These are phyloP conservation scores for Ramularia collo-cygni DNA, from an alignment of 2,329 filamentous ascomycete species.

Conservation along the genomic window DNA sequence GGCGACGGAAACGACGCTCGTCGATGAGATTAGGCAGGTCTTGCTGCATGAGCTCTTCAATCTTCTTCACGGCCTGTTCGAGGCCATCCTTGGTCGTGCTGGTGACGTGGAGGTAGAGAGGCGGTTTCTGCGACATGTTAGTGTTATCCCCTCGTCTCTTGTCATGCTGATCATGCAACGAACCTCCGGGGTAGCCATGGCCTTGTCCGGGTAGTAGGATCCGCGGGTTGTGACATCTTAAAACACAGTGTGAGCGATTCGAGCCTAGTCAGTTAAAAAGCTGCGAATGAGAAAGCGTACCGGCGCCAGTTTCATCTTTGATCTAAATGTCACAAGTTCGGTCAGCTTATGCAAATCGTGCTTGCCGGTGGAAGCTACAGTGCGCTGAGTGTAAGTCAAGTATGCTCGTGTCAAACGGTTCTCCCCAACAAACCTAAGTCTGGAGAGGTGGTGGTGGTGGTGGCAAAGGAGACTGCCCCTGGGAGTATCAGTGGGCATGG, in stretches of 20 bases:
- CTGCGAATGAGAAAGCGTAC: slow-evolving; percentile 64
- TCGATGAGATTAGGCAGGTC: slow-evolving; percentile 93
- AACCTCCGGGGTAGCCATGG: slow-evolving; percentile 89
- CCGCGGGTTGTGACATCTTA: slow-evolving; percentile 98
- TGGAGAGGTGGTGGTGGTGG: slow-evolving; percentile 3
- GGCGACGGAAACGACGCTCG: slow-evolving; percentile 80
- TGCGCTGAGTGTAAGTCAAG: slow-evolving; percentile 41
- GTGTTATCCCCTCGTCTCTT: no score
- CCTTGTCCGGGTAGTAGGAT: slow-evolving; percentile 95
- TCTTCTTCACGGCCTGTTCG: slow-evolving; percentile 77
- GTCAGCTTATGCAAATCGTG: slow-evolving; percentile 92
- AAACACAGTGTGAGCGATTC: slow-evolving; percentile 46
- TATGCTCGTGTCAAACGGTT: no score
- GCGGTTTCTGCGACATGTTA: slow-evolving; percentile 46
- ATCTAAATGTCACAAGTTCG: slow-evolving; percentile 82
- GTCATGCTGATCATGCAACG: slow-evolving; percentile 42
- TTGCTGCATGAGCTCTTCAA: slow-evolving; percentile 92
- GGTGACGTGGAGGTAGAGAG: slow-evolving; percentile 90
- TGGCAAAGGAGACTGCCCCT: slow-evolving; percentile 29
- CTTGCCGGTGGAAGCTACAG: slow-evolving; percentile 32
- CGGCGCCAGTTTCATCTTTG: slow-evolving; percentile 98
- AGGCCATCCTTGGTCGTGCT: slow-evolving; percentile 89
- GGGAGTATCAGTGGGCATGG: slow-evolving; percentile 54
- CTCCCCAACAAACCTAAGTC: slow-evolving; percentile 28
- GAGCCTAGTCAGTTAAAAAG: slow-evolving; percentile 43